These are phyloP conservation scores for Camelina sativa DNA, from an alignment of 345 rosid genomes.

Conservation along the genomic window DNA sequence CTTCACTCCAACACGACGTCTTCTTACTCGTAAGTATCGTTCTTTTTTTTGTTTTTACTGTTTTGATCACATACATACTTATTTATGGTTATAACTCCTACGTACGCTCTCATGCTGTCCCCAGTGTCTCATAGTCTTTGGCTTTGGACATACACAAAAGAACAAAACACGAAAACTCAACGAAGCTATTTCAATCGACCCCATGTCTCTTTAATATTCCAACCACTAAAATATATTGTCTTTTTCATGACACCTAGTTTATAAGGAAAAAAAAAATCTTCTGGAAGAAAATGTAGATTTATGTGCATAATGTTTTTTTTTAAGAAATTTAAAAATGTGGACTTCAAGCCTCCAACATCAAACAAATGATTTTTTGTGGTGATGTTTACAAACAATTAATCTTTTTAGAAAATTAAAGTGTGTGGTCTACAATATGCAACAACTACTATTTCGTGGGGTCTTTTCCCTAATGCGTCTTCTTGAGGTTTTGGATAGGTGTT, in stretches of 20 bases:
- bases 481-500: slow-evolving; percentile 5
- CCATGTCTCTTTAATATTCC: slow-evolving; percentile 12
- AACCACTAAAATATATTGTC: slow-evolving; percentile 24
- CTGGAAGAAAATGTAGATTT: background rate
- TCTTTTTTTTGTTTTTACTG: background rate
- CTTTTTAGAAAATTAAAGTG: background rate
- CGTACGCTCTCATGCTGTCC: background rate
- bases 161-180: background rate
- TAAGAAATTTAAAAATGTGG: slow-evolving; percentile 7
- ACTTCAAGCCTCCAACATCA: slow-evolving; percentile 37
- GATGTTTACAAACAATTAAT: background rate
- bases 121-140: background rate
- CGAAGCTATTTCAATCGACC: slow-evolving; percentile 5
- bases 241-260: background rate
- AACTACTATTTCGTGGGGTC: slow-evolving; percentile 24
- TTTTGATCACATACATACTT: background rate
- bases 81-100: background rate
- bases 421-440: slow-evolving; percentile 16
- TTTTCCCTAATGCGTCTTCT: background rate
- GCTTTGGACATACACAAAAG: background rate
- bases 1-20: slow-evolving; percentile 55
- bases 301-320: background rate
- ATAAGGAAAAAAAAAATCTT: background rate
- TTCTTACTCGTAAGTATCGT: slow-evolving; percentile 56
- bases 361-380: slow-evolving; percentile 3